phyloP scores from a whole-genome alignment of 768 basidiomycete genomes.

The Kwoniella sp. region DNA sequence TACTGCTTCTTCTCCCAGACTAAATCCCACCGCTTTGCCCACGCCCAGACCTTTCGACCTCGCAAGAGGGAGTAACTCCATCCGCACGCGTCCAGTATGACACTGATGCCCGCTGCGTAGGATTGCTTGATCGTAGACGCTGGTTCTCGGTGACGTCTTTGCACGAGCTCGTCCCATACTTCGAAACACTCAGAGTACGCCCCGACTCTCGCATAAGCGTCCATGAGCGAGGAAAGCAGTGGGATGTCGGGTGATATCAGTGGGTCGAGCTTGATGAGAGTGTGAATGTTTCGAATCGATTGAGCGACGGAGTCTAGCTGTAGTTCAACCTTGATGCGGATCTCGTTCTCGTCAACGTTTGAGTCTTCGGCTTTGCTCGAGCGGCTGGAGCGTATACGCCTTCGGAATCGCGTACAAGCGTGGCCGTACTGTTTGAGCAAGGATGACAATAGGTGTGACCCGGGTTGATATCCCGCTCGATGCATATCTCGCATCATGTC shows the following conservation, averaged over 20 bases:
- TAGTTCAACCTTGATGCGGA: conserved; percentile 19
- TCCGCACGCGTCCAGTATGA: conserved; percentile 83
- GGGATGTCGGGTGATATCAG: conserved; percentile 69
- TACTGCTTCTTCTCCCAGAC: conserved; percentile 67
- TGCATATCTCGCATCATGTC: conserved; percentile 81
- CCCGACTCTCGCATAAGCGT: conserved; percentile 78
- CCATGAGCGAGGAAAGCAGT: conserved; percentile 83
- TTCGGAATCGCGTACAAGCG: conserved; percentile 35
- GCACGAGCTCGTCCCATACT: conserved; percentile 68
- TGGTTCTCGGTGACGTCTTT: conserved; percentile 58
- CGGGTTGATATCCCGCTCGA: conserved; percentile 63
- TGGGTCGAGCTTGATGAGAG: conserved; percentile 75
- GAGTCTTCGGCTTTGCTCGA: conserved; percentile 4
- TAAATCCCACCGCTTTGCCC: conserved; percentile 63
- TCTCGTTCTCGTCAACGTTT: conserved; percentile 1
- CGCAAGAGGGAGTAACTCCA: conserved; percentile 61
- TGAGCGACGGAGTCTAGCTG: conserved; percentile 46
- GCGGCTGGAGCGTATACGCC: conserved; percentile 17
- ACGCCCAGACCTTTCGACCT: conserved; percentile 63
- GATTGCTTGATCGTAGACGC: conserved; percentile 60
- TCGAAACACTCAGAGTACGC: conserved; percentile 71
- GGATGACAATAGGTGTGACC: conserved; percentile 67
- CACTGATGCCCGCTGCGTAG: conserved; percentile 65
- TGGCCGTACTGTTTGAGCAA: conserved; percentile 60
- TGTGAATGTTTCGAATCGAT: conserved; percentile 66